Evolutionary conservation across 768 basidiomycete genomes (phyloP), one percentile per base, ranked within the genome.

Genomic region (Mycena polygramma): DNA sequence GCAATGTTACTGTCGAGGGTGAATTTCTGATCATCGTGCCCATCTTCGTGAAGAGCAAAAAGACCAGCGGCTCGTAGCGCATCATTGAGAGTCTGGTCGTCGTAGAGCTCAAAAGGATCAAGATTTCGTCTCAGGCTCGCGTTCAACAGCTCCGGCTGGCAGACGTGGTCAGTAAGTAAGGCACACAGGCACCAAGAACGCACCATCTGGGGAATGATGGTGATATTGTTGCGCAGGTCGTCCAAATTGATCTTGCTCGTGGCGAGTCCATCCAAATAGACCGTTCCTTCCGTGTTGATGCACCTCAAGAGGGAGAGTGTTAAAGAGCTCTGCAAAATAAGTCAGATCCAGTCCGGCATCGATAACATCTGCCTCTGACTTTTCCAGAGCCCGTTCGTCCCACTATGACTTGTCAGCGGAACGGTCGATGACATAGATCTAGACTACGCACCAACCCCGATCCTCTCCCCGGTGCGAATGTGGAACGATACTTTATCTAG

Each of bases 391-490:
- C 45, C 17, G 45, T 46, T 19, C 45, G 45, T 46, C 45, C 45
- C 45, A 46, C 45, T 46, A 17, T 20, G 45, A 19, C 4, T 46
- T 7, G 45, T 46, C 17, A 46, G 15, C 11, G 41, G 8, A 10
- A 41, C 10, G 4, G 2, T 43, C 13, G 9, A 10, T 43, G 41
- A 43, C 17, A 2, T 43, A 13, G 13, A 17, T 43, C 10, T 43
- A 10, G 4, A 43, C 41, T 22, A 57, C 68, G 49, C 46, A 74
- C 79, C 79, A 60, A 86, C 80, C 9, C 87, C 87, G 36, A 89
- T 79, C 10, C 85, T 81, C 66, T 87, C 84, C 1, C 88, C 88
- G 5, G 82, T 77, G 51, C 80, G 77, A 70, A 88, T 81, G 36
- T 79, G 77, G 66, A 89, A 84, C 7, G 77, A 78, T 30, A 72